Evolutionary conservation across 306 rosid species (phyloP), one percentile per base, ranked within the genome.

Genomic region (Trifolium dubium): DNA sequence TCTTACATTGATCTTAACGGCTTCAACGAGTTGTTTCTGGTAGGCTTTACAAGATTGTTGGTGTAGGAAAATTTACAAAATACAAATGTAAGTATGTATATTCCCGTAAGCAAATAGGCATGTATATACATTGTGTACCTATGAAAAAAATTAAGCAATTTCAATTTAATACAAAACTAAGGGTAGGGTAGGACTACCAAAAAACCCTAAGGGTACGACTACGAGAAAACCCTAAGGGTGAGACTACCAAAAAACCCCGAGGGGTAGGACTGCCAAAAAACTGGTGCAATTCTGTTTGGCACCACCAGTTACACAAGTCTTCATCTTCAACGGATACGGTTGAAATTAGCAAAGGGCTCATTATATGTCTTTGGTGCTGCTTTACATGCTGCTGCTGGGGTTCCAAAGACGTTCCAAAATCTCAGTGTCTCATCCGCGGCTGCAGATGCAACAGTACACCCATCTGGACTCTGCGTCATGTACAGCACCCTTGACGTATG

Each of bases 401-500:
- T 70, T 37, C 88, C 87, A 53, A 87, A 85, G 13, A 80, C 85
- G 78, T 84, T 87, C 88, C 91, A 87, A 6, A 83, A 59, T n/a
- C 72, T 4, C 2, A 87, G 79, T 2, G 82, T 84, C 61, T 87
- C 91, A 8, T 84, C 88, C 0, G 67, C 85, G 0, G 90, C 88
- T 29, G 88, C 91, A 64, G 88, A 82, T 43, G 91, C 88, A 67
- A 87, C 91, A 2, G 81, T 75, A 19, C 72, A 77, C 31, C 91
- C 87, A 78, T 83, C 77, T 59, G 89, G 87, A 79, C 87, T 85
- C 60, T 75, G 84, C 6, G 92, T 78, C 93, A 92, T 86, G 62
- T 17, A 88, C 35, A 89, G 90, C 76, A 92, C 97, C 67, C 97
- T 88, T 7, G 97, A 92, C 13, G 91, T 83, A 64, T 92, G 97